Evolutionary conservation across 2,329 filamentous ascomycete species (phyloP).

Genomic region (Coniochaeta hoffmannii): DNA sequence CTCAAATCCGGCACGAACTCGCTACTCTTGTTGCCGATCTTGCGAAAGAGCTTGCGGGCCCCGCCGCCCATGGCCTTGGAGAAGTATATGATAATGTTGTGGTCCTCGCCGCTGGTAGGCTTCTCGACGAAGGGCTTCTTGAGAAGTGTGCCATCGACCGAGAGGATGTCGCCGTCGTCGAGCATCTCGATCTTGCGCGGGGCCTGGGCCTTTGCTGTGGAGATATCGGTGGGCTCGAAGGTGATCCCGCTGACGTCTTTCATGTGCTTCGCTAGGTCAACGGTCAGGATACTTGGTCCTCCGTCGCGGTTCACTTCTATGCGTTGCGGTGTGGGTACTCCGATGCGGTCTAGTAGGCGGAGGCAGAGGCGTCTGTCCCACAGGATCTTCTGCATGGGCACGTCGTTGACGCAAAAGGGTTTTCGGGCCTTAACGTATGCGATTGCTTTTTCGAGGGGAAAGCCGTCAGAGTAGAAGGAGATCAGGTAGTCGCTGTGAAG

Average conservation of each 20-base stretch:
- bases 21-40: conserved; percentile 98
- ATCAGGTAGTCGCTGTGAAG: conserved; percentile 73
- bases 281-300: conserved; percentile 69
- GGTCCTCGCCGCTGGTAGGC: conserved; percentile 94
- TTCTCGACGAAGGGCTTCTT: conserved; percentile 98
- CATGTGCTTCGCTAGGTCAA: conserved; percentile 74
- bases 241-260: conserved; percentile 72
- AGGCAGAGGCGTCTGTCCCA: conserved; percentile 94
- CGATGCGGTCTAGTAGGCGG: conserved; percentile 78
- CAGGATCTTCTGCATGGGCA: conserved; percentile 93
- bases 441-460: conserved; percentile 93
- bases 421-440: conserved; percentile 89
- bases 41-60: conserved; percentile 85
- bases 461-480: conserved; percentile 97
- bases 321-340: conserved; percentile 80
- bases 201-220: conserved; percentile 23
- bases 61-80: conserved; percentile 80
- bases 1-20: conserved; percentile 77
- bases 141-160: conserved; percentile 75
- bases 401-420: conserved; percentile 94
- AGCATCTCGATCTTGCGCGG: conserved; percentile 72
- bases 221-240: conserved; percentile 64
- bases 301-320: conserved; percentile 91
- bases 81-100: conserved; percentile 98
- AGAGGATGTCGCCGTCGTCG: conserved; percentile 82